phyloP scores from a whole-genome alignment of 257 asterid species.

The Forsythia suspensa region DNA sequence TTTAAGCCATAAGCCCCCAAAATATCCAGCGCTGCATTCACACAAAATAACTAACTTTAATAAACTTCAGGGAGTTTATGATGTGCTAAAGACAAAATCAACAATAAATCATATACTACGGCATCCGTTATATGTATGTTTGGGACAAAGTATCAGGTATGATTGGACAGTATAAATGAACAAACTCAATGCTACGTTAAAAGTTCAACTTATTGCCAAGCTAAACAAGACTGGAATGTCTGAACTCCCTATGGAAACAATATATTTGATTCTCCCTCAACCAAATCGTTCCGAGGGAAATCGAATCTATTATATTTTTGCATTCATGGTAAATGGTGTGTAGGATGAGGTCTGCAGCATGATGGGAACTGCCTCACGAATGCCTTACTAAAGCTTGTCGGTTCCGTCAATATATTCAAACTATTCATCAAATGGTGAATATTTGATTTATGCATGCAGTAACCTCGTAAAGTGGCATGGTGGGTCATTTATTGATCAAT shows the following conservation, averaged over 20 bases:
- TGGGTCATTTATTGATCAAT: no score
- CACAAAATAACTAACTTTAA: background rate
- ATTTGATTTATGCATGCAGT: no score
- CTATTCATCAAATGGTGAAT: background rate
- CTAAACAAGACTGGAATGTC: no score
- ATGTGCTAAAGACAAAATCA: background rate
- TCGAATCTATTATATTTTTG: background rate
- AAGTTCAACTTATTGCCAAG: background rate
- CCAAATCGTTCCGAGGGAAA: no score
- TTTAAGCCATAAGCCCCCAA: conserved; percentile 81
- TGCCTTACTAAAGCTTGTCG: background rate
- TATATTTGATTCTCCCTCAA: no score
- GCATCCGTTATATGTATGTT: background rate
- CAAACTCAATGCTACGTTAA: background rate
- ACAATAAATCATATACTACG: background rate
- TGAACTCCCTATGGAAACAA: no score
- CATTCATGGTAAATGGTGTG: background rate
- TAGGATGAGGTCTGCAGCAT: background rate
- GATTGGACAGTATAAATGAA: background rate
- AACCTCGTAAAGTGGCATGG: no score
- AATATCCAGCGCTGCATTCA: conserved; percentile 64
- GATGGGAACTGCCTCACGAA: background rate
- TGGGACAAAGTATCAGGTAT: background rate
- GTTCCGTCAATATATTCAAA: background rate
- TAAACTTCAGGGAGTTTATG: background rate